Evolutionary conservation across 225 moss, liverwort and hornwort species (phyloP), one percentile per base, ranked within the genome.

Genomic region (Pleurozium schreberi): DNA sequence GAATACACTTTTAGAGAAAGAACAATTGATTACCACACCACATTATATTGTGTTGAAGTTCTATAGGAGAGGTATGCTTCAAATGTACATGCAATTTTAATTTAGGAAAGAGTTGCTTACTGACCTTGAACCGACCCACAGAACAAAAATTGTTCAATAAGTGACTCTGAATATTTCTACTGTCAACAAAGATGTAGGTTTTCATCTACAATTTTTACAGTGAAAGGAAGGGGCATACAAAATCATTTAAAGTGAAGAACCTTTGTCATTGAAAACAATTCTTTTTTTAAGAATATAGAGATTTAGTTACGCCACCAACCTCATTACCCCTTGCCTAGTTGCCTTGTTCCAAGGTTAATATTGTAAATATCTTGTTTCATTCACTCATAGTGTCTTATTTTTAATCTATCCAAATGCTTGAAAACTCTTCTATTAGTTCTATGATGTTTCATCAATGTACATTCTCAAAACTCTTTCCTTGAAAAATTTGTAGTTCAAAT

Each of bases 371-470:
- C 30, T 47, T 74, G 3, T 74, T 74, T 74, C 18, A 74, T 18
- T 45, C 18, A 47, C 5, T 8, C 10, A 45, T 30, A 11, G 3
- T 18, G 11, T 18, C 0, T 31, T 31, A 1, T 47, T 45, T 74
- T 31, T 30, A 3, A 45, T 45, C 1, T 3, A 8, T 45, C 18
- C 1, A 28, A 28, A 45, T 73, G 30, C 18, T 45, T 17, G 2
- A 18, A 73, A 28, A 16, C 18, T 73, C 27, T 71, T 43, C 8
- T 25, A 31, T 18, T 74, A 47, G 11, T 19, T 75, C 8, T 19
- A 18, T 12, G 19, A 10, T 0, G 0, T 11, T 11, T 45, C 31
- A 75, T 31, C 1, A 49, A 11, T 33, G 33, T 12, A 49, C 0
- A 11, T 18, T 74, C 30, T 11, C 2, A 1, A 74, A 30, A 10